Percentiles rank a stretch among this genome's conserved stretches.
Evolutionary conservation across 2,329 filamentous ascomycete species (phyloP).

Genomic region (Penicillium olsonii): DNA sequence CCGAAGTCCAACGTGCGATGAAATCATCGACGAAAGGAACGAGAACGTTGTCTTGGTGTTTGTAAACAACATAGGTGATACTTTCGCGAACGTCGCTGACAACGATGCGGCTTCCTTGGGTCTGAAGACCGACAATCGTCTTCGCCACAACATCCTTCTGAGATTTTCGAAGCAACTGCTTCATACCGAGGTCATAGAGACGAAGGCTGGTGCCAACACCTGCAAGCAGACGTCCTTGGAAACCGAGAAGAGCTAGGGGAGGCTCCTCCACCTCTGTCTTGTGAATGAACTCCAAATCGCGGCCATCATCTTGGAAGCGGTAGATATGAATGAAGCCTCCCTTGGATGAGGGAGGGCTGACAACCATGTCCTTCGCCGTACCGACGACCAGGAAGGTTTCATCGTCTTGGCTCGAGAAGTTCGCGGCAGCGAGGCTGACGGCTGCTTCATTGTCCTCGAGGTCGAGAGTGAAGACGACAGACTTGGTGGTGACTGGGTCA

Average conservation of each 20-base stretch:
- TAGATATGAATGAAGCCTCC: slow-evolving; percentile 91
- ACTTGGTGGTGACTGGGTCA: slow-evolving; percentile 75
- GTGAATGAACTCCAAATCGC: slow-evolving; percentile 88
- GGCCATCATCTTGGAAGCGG: slow-evolving; percentile 82
- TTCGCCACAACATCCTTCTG: slow-evolving; percentile 77
- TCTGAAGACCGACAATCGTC: slow-evolving; percentile 84
- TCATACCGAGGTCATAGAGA: slow-evolving; percentile 90
- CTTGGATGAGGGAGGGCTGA: slow-evolving; percentile 72
- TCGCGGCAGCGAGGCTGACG: slow-evolving; percentile 78
- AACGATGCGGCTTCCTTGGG: slow-evolving; percentile 86
- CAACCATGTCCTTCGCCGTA: slow-evolving; percentile 84
- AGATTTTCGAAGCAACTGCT: slow-evolving; percentile 87
- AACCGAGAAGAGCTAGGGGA: slow-evolving; percentile 83
- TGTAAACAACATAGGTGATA: slow-evolving; percentile 90
- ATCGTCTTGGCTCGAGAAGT: slow-evolving; percentile 85
- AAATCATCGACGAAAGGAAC: slow-evolving; percentile 94
- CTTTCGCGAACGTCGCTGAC: slow-evolving; percentile 93
- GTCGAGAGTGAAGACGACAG: slow-evolving; percentile 75
- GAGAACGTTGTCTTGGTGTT: slow-evolving; percentile 83
- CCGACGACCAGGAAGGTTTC: slow-evolving; percentile 92
- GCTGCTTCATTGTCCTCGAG: slow-evolving; percentile 89
- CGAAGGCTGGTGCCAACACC: slow-evolving; percentile 80
- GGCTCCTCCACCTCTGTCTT: slow-evolving; percentile 92
- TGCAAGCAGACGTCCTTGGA: slow-evolving; percentile 87
- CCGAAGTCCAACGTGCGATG: slow-evolving; percentile 85